These are phyloP conservation scores for Zygoascus ofunaensis DNA, from an alignment of 805 yeast genomes.

Conservation along the genomic window DNA sequence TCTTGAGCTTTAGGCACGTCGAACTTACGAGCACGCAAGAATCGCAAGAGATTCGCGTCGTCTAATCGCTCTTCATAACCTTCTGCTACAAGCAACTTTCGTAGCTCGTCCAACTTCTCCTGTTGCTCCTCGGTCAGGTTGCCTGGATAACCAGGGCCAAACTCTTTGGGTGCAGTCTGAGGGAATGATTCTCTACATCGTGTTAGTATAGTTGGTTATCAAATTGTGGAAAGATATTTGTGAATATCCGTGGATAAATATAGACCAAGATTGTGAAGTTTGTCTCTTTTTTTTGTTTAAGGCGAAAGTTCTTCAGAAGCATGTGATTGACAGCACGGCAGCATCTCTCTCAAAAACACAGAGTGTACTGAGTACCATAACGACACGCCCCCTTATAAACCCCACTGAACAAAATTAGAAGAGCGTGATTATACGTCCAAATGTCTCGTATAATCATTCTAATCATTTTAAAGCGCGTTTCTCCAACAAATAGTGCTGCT, in stretches of 20 bases:
- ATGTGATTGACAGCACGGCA: too few species aligned
- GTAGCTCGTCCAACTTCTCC: conserved; percentile 47
- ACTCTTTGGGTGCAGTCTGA: conserved; percentile 52
- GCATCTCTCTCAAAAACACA: too few species aligned
- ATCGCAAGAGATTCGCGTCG: conserved; percentile 73
- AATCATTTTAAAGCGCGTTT: too few species aligned
- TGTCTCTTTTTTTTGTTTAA: too few species aligned
- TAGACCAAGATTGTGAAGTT: not conserved
- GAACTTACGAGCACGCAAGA: conserved; percentile 91
- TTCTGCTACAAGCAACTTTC: conserved; percentile 44
- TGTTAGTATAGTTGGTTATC: not conserved
- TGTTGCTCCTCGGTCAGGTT: conserved; percentile 62
- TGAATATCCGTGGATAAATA: not conserved
- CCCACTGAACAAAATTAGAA: too few species aligned
- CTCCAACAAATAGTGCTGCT: too few species aligned
- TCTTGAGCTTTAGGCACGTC: conserved; percentile 67
- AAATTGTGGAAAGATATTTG: not conserved
- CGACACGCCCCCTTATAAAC: too few species aligned
- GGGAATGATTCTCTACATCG: conserved; percentile 51
- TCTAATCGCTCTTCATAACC: conserved; percentile 77
- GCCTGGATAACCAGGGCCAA: conserved; percentile 74
- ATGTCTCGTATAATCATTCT: too few species aligned
- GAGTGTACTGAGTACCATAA: too few species aligned
- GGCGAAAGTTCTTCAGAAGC: too few species aligned
- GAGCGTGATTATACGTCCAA: too few species aligned